phyloP scores from a whole-genome alignment of 257 asterid species.

The Asclepias syriaca region DNA sequence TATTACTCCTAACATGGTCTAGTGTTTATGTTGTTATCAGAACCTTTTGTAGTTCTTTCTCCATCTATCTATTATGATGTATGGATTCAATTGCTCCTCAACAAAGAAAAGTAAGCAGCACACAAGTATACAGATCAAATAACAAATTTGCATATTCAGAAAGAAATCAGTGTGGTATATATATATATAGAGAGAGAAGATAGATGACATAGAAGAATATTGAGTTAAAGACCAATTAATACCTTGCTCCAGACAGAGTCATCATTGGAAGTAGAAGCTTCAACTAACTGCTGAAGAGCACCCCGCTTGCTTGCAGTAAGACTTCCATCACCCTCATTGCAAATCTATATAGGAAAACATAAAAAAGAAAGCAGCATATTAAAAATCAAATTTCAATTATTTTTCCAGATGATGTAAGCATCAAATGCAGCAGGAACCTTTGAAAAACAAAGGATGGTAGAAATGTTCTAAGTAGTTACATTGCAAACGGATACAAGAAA shows the following conservation, averaged over 20 bases:
- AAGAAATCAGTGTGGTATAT: neutral
- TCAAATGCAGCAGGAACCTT: neutral
- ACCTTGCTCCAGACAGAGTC: constrained; percentile 92
- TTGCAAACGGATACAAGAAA: constrained; percentile 1
- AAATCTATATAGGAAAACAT: constrained; percentile 45
- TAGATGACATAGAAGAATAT: neutral
- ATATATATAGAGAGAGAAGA: neutral
- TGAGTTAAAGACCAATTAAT: constrained; percentile 5
- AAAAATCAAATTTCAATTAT: neutral
- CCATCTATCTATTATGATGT: neutral
- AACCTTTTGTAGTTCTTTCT: neutral
- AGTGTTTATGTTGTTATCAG: neutral
- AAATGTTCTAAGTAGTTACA: constrained; percentile 6
- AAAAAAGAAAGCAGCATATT: constrained; percentile 10
- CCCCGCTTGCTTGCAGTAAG: constrained; percentile 50
- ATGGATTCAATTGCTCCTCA: neutral
- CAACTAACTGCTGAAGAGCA: constrained; percentile 91
- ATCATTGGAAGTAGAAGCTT: constrained; percentile 57
- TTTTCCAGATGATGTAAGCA: neutral
- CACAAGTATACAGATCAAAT: neutral
- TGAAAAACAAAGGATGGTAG: neutral
- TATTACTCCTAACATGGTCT: neutral
- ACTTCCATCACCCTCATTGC: constrained; percentile 72
- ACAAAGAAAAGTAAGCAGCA: neutral
- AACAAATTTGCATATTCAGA: neutral